Evolutionary conservation across 345 rosid species (phyloP), one percentile per base, ranked within the genome.

Genomic region (Brassica cretica): DNA sequence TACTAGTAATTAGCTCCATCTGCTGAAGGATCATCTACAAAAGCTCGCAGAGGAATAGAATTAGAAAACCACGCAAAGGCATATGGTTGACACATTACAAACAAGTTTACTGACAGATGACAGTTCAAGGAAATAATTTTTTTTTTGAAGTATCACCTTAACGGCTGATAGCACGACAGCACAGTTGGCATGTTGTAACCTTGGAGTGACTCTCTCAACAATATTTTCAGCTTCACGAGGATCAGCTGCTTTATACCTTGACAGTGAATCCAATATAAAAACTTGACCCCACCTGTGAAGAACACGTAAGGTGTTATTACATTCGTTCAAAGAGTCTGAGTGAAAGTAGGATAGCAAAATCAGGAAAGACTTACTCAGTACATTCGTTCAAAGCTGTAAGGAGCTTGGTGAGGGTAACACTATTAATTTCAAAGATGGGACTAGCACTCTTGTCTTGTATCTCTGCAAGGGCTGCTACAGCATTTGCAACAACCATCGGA

Each of bases 401-500:
- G 74, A 94, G 93, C 90, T 94, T 94, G 12, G 93, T 74, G 49
- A 92, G 98, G 4, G 95, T 94, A 68, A 79, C 84, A 77, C 91
- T 88, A 53, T 93, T 89, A 77, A 92, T 88, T 88, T 94, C 98
- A 85, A 94, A 92, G 76, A 94, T 51, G 7, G 97, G 92, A 71
- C 87, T 78, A 72, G 78, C 80, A 78, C 97, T 94, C 58, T 82
- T 88, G 82, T 94, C 97, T 84, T 92, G 97, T 78, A 94, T 94
- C 87, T 94, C 98, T 19, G 97, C 93, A 78, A 94, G 94, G 78
- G 98, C 97, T 65, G 98, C 97, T 55, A 94, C 95, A 68, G 97
- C 97, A 92, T 94, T 94, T 60, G 97, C 97, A 10, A 92, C 98
- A 77, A 92, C 98, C 98, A 94, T 94, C 16, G 98, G 98, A 76